Base-by-base conservation (phyloP, 805 yeast genomes). In the Wickerhamomyces chaumierensis region DNA sequence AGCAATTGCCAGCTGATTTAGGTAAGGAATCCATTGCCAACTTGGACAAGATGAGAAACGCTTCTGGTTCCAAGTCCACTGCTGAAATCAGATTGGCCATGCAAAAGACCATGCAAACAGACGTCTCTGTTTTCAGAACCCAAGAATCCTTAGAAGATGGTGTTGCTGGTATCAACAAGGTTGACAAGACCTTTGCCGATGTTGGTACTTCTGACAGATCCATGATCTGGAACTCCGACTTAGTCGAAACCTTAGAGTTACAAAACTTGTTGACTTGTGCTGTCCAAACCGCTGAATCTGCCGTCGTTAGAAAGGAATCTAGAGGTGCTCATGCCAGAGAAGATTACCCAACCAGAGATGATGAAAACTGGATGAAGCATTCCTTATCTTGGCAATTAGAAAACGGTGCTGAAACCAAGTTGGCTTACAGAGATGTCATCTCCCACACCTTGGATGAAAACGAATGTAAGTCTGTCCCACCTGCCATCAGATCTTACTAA, bases 281-380 rank as follows among this genome's bases (percentile, higher is more conserved):
- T 45, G 78, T 81, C 47, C 98, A 92, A 72, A 88, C 96, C 38
- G 97, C 97, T 27, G 69, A 68, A 48, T 75, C 94, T 46, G 98
- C 98, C 38, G 87, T 92, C 46, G 94, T 86, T 41, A 85, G 98
- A 73, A 80, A 72, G 57, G 98, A 90, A 69, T 87, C 96, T 31
- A 85, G 98, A 72, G 98, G 98, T 69, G 97, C 98, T 36, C 98
- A 90, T 60, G 96, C 98, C 42, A 82, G 97, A 72, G 98, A 90
- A 66, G 98, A 90, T 64, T 88, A 65, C 69, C 96, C 95, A 56
- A 79, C 77, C 46, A 86, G 98, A 77, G 95, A 90, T 60, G 98
- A 90, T 62, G 87, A 60, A 40, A 71, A 87, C 73, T 90, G 98
- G 98, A 86, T 85, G 90, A 92, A 90, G 71, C 98, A 90, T 68